A percentile compares a stretch with the other conserved stretches of the same genome.
phyloP scores from a whole-genome alignment of 768 basidiomycete genomes.

The Mycena capillaripes region DNA sequence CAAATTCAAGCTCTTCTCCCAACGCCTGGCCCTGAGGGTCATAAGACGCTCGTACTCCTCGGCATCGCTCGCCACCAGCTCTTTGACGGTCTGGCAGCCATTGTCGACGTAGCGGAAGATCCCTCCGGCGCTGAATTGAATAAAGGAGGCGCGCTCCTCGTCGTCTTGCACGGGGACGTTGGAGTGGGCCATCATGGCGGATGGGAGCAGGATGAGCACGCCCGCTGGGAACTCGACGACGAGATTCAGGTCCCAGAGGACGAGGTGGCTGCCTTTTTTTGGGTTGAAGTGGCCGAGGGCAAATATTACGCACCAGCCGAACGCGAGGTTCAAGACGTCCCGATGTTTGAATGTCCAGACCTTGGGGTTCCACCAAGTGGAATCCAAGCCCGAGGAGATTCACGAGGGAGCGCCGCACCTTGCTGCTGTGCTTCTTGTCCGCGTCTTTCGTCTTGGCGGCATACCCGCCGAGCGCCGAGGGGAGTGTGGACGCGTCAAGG shows the following conservation, averaged over 20 bases:
- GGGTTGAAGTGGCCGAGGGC: background rate
- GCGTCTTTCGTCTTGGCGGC: background rate
- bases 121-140: conserved; percentile 44
- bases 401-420: background rate
- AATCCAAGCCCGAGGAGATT: background rate
- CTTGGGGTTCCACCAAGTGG: background rate
- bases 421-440: background rate
- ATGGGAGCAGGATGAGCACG: conserved; percentile 4
- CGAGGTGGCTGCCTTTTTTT: background rate
- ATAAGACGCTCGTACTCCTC: background rate
- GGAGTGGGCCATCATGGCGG: conserved; percentile 43
- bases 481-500: background rate
- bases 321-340: background rate
- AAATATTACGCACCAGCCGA: background rate
- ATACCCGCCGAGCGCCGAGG: background rate
- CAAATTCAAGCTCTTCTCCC: background rate
- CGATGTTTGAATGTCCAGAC: background rate
- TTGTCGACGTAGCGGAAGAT: conserved; percentile 45
- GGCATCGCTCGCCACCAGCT: background rate
- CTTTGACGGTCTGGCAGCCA: conserved; percentile 30
- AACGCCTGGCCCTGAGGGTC: background rate
- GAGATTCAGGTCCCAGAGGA: background rate
- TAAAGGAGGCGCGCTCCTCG: conserved; percentile 41
- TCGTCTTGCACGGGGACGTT: conserved; percentile 41
- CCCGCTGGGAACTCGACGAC: background rate